These are phyloP conservation scores for Neoarthrinium moseri DNA, from an alignment of 2,329 filamentous ascomycete genomes.

Conservation along the genomic window DNA sequence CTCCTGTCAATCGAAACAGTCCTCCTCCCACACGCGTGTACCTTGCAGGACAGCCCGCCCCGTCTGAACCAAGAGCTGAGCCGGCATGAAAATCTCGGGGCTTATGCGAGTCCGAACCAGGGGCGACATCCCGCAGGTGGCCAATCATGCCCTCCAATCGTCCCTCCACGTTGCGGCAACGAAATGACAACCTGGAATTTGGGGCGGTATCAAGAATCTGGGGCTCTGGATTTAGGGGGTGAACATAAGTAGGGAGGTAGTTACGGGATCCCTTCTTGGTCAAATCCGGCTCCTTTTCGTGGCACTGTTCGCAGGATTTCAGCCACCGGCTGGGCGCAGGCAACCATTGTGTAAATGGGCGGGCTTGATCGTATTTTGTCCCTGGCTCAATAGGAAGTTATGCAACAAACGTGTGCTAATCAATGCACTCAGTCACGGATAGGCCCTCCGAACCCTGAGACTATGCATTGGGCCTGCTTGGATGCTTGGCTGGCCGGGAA, in stretches of 20 bases:
- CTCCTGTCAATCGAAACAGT: neutral
- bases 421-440: neutral
- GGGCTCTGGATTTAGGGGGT: neutral
- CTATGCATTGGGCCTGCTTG: neutral
- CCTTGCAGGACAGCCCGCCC: conserved; percentile 5
- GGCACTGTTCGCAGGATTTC: neutral
- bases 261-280: no score
- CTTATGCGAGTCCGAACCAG: neutral
- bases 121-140: neutral
- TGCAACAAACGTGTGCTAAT: neutral
- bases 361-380: no score
- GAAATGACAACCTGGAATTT: neutral
- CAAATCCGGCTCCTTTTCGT: neutral
- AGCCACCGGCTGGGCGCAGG: no score
- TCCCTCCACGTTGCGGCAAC: conserved; percentile 5
- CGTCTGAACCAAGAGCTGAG: neutral
- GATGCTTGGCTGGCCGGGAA: neutral
- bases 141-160: neutral
- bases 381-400: no score
- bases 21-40: neutral
- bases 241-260: no score
- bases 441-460: no score
- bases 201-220: neutral
- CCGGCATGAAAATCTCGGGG: neutral
- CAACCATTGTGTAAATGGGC: no score